Evolutionary conservation across 371 early-diverging fungal species (phyloP).

Genomic region (Zychaea mexicana): DNA sequence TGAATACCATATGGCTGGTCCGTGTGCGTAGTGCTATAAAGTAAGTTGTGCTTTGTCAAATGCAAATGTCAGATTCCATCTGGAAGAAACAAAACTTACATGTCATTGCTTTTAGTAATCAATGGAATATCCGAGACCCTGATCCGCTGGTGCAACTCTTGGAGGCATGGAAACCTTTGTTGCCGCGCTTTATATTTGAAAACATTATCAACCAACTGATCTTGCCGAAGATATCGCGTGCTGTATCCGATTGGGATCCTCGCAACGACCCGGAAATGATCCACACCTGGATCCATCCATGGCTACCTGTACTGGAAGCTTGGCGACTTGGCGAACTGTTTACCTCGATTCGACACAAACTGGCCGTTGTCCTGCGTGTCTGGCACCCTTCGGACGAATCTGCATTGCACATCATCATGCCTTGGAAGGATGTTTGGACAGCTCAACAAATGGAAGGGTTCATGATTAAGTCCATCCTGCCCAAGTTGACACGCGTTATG

Average conservation of each 20-base stretch:
- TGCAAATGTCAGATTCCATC: too few species aligned
- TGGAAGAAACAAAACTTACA: background rate
- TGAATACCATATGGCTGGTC: slow-evolving; percentile 79
- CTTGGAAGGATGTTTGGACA: slow-evolving; percentile 76
- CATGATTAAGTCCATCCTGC: slow-evolving; percentile 63
- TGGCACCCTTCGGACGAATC: slow-evolving; percentile 75
- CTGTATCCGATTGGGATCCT: slow-evolving; percentile 74
- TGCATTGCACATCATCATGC: slow-evolving; percentile 57
- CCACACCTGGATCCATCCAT: slow-evolving; percentile 85
- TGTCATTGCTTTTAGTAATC: slow-evolving; percentile 52
- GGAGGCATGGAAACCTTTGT: slow-evolving; percentile 70
- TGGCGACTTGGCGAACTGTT: slow-evolving; percentile 59
- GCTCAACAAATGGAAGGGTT: slow-evolving; percentile 60
- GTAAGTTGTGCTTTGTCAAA: slow-evolving; percentile 43
- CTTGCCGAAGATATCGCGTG: slow-evolving; percentile 71
- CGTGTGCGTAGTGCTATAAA: slow-evolving; percentile 79
- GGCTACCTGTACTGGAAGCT: slow-evolving; percentile 74
- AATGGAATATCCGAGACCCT: slow-evolving; percentile 72
- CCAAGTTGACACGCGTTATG: slow-evolving; percentile 66
- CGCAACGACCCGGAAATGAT: slow-evolving; percentile 67
- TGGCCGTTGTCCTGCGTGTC: slow-evolving; percentile 56
- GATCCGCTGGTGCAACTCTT: slow-evolving; percentile 69
- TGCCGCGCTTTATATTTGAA: slow-evolving; percentile 75
- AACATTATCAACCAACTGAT: slow-evolving; percentile 79
- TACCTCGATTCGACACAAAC: slow-evolving; percentile 66